phyloP scores from a whole-genome alignment of 257 asterid species.

The Petunia axillaris region DNA sequence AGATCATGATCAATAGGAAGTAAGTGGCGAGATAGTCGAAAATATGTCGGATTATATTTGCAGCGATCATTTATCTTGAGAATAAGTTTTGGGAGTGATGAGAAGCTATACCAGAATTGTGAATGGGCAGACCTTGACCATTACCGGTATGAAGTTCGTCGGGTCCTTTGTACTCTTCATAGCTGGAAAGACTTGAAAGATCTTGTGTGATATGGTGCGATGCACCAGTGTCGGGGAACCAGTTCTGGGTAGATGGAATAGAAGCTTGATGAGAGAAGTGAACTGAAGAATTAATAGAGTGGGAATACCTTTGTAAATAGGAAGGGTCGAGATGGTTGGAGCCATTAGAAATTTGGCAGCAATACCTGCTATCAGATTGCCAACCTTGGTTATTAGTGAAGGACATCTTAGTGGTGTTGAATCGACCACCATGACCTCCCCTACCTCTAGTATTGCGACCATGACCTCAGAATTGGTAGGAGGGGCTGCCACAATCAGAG shows the following conservation, averaged over 20 bases:
- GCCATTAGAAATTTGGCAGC: neutral
- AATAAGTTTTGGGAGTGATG: too few species aligned
- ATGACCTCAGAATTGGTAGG: too few species aligned
- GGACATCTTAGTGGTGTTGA: too few species aligned
- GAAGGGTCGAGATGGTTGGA: neutral
- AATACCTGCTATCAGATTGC: neutral
- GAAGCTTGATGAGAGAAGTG: neutral
- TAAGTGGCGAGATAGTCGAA: too few species aligned
- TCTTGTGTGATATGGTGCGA: neutral
- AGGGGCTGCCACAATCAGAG: too few species aligned
- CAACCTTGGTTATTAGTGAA: too few species aligned
- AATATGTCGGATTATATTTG: too few species aligned
- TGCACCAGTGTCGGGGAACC: neutral
- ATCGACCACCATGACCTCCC: too few species aligned
- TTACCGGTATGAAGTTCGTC: neutral
- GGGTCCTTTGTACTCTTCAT: neutral
- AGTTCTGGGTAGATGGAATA: neutral
- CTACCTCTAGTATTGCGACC: too few species aligned
- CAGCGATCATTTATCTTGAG: too few species aligned
- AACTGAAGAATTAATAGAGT: neutral
- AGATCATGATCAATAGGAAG: too few species aligned
- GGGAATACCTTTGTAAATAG: neutral
- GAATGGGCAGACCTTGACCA: neutral
- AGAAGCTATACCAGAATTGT: neutral
- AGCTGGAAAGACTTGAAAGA: neutral